Base-by-base conservation (phyloP, 805 yeast genomes). In the Metschnikowia corniflorae region DNA sequence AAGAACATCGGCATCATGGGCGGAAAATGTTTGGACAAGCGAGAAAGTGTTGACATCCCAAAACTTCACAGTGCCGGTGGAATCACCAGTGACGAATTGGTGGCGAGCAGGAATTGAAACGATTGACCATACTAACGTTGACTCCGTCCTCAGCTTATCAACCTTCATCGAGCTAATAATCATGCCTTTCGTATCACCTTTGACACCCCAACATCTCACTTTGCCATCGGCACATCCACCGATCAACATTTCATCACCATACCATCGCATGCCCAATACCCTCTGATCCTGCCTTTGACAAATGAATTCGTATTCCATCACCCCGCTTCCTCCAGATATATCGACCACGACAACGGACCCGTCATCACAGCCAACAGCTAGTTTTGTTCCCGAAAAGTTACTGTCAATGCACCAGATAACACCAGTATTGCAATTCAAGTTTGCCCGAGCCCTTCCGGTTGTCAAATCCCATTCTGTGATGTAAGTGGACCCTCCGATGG, bases 211-310 rank as follows among this genome's bases (percentile, higher is more conserved):
- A 30, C 84, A 78, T 55, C 96, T 77, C 24, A 93, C 73, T 54
- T 86, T 75, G 16, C 96, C 98, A 60, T 93, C 97, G 1, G 96
- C 86, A 60, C 97, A 93, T 9, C 98, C 98, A 33, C 96, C 97
- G 26, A 87, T 76, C 23, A 93, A 64, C 43, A 70, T 64, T 6
- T 75, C 75, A 46, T 81, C 71, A 14, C 71, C 74, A 40, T 73
- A 73, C 94, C 96, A 93, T 37, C 84, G 74, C 27, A 93, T 58
- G 37, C 86, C 74, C 52, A 93, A 68, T 1, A 93, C 82, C 57
- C 96, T 73, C 31, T 87, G 75, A 37, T 82, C 87, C 55, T 86
- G 94, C 63, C 95, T 75, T 60, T 85, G 93, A 43, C 93, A 70
- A 34, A 87, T 77, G 18, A 72, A 62, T 39, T 75, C 82, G 57